Evolutionary conservation across 1,284 basidiomycete species (phyloP), one percentile per base, ranked within the genome.

Genomic region (Apiotrichum gracile): DNA sequence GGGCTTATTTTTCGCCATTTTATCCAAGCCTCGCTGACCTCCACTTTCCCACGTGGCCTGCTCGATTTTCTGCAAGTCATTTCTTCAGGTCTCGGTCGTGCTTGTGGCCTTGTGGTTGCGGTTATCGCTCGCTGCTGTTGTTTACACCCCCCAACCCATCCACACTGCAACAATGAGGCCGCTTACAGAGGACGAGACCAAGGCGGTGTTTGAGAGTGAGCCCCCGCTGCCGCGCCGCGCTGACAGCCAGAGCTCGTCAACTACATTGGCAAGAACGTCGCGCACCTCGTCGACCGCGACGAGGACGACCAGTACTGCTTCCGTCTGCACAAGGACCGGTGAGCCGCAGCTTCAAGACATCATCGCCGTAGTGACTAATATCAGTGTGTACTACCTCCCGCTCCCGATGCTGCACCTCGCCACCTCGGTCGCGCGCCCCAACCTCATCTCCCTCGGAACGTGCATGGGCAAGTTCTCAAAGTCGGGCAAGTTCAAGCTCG

Each of bases 381-480:
- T 13, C 54, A 76, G 76, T 55, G 91, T 97, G 12, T 96, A 85
- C 79, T 97, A 96, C 79, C 88, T 91, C 55, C 91, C 92, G 7
- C 88, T 96, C 64, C 84, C 87, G 0, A 88, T 90, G 17, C 94
- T 98, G 85, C 87, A 89, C 55, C 82, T 96, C 31, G 88, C 87
- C 38, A 91, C 91, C 54, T 96, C 91, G 2, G 84, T 98, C 47
- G 90, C 92, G 21, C 83, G 93, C 39, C 88, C 88, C 19, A 96
- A 93, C 70, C 85, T 99, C 60, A 81, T 97, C 73, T 90, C 87
- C 51, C 80, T 98, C 19, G 96, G 96, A 25, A 96, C 91, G 60
- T 98, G 94, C 77, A 88, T 98, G 60, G 96, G 96, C 65, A 97
- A 97, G 74, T 99, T 98, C 77, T 88, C 85, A 69, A 98, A 97